Evolutionary conservation across 2,329 filamentous ascomycete species (phyloP).

Genomic region (Claviceps cyperi): DNA sequence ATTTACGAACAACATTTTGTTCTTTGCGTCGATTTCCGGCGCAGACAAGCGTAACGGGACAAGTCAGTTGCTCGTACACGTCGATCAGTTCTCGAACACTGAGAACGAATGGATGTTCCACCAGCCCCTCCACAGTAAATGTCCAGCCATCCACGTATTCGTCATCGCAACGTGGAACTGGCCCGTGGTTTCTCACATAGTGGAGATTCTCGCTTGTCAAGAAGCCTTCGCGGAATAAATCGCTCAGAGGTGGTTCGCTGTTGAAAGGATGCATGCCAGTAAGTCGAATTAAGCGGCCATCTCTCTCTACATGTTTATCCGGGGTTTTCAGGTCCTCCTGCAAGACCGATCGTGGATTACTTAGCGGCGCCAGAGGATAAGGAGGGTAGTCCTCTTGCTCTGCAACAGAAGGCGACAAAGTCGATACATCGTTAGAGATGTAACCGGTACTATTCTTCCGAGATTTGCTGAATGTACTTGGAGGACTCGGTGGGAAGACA

Average conservation of each 20-base stretch:
- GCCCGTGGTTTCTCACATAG: slow-evolving; percentile 83
- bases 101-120: slow-evolving; percentile 60
- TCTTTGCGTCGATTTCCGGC: slow-evolving; percentile 87
- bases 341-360: slow-evolving; percentile 47
- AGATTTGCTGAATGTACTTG: slow-evolving; percentile 24
- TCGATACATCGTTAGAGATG: background rate
- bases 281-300: slow-evolving; percentile 67
- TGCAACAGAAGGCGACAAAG: background rate
- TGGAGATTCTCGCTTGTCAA: slow-evolving; percentile 77
- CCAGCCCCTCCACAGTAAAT: slow-evolving; percentile 70
- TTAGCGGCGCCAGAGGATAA: slow-evolving; percentile 56
- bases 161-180: slow-evolving; percentile 63
- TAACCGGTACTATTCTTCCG: slow-evolving; percentile 20
- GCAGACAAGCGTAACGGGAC: slow-evolving; percentile 79
- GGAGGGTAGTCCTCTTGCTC: background rate
- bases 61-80: slow-evolving; percentile 68
- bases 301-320: slow-evolving; percentile 66
- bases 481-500: slow-evolving; percentile 24
- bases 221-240: slow-evolving; percentile 67
- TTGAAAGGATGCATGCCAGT: slow-evolving; percentile 90
- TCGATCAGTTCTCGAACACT: slow-evolving; percentile 57
- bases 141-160: slow-evolving; percentile 64
- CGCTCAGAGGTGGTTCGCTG: slow-evolving; percentile 67
- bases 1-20: slow-evolving; percentile 80
- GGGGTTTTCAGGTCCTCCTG: slow-evolving; percentile 71